Evolutionary conservation across 192 early-diverging fungal genomes (phyloP).

Genomic region (Podila epicladia): DNA sequence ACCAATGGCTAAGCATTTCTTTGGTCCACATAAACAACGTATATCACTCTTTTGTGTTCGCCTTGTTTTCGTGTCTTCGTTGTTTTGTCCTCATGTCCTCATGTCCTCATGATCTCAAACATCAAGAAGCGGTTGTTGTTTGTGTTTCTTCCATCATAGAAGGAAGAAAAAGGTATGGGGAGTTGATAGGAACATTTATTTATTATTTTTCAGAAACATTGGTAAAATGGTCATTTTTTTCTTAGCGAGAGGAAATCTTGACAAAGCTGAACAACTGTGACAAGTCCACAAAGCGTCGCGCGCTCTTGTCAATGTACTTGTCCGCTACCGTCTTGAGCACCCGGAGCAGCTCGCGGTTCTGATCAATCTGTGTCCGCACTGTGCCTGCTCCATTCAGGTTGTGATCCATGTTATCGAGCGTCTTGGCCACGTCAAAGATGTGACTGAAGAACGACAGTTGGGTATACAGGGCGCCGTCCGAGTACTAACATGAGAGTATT

Average conservation of each 20-base stretch:
- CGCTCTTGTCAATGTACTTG: conserved; percentile 77
- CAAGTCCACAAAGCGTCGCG: conserved; percentile 79
- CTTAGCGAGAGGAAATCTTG: conserved; percentile 18
- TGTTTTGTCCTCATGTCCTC: too few relatives aligned
- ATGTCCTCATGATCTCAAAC: too few relatives aligned
- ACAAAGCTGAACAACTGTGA: conserved; percentile 64
- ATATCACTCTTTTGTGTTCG: too few relatives aligned
- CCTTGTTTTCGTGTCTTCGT: too few relatives aligned
- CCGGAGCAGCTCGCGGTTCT: conserved; percentile 53
- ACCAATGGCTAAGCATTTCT: too few relatives aligned
- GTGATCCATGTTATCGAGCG: conserved; percentile 36
- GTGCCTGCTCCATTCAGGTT: conserved; percentile 13
- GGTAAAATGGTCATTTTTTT: background rate
- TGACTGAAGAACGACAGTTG: conserved; percentile 84
- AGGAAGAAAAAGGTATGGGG: too few relatives aligned
- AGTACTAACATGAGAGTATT: conserved; percentile 58
- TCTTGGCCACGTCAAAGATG: conserved; percentile 71
- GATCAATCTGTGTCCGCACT: conserved; percentile 39
- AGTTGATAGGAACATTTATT: too few relatives aligned
- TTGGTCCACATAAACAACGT: too few relatives aligned
- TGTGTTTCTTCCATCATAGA: too few relatives aligned
- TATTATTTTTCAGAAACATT: too few relatives aligned
- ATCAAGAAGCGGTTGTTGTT: too few relatives aligned
- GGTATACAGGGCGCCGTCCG: conserved; percentile 79
- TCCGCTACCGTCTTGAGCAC: conserved; percentile 63